These are phyloP conservation scores for Xanthoceras sorbifolium DNA, from an alignment of 345 rosid genomes.

Conservation along the genomic window DNA sequence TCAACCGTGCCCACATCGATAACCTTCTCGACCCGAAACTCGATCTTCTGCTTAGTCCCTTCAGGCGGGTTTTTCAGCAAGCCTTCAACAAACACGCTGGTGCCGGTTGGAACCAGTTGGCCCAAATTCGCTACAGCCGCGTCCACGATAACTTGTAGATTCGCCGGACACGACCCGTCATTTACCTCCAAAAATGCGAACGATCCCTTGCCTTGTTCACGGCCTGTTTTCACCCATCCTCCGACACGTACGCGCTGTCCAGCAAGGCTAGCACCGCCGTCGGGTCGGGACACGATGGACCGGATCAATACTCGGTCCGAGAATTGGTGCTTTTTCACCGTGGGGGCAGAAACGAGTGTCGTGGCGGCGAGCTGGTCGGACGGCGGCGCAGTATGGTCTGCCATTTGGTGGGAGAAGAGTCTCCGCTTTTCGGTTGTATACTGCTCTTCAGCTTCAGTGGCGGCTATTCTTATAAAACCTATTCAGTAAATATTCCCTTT, in stretches of 20 bases:
- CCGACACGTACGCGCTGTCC: slow-evolving; percentile 71
- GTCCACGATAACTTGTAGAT: slow-evolving; percentile 84
- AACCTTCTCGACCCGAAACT: slow-evolving; percentile 74
- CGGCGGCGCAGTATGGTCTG: slow-evolving; percentile 39
- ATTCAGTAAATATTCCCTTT: no score
- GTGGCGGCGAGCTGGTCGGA: slow-evolving; percentile 41
- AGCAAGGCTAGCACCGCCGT: slow-evolving; percentile 75
- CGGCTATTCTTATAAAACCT: no score
- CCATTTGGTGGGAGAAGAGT: slow-evolving; percentile 28
- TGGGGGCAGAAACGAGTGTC: slow-evolving; percentile 23
- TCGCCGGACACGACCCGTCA: slow-evolving; percentile 92
- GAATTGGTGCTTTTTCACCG: slow-evolving; percentile 49
- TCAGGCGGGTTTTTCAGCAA: slow-evolving; percentile 69
- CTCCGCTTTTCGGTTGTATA: no score
- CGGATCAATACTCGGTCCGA: slow-evolving; percentile 68
- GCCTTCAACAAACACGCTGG: slow-evolving; percentile 80
- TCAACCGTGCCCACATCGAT: slow-evolving; percentile 64
- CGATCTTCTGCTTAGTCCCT: slow-evolving; percentile 78
- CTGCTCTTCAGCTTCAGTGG: no score
- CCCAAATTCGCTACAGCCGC: slow-evolving; percentile 61
- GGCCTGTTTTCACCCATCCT: slow-evolving; percentile 94
- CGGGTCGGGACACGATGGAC: slow-evolving; percentile 65
- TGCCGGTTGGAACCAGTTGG: slow-evolving; percentile 69
- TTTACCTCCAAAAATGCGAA: slow-evolving; percentile 88
- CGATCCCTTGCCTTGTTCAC: slow-evolving; percentile 83